Percentiles rank a stretch among this genome's conserved stretches.
phyloP scores from a whole-genome alignment of 2,329 filamentous ascomycete species.

The Bisporella sp. region DNA sequence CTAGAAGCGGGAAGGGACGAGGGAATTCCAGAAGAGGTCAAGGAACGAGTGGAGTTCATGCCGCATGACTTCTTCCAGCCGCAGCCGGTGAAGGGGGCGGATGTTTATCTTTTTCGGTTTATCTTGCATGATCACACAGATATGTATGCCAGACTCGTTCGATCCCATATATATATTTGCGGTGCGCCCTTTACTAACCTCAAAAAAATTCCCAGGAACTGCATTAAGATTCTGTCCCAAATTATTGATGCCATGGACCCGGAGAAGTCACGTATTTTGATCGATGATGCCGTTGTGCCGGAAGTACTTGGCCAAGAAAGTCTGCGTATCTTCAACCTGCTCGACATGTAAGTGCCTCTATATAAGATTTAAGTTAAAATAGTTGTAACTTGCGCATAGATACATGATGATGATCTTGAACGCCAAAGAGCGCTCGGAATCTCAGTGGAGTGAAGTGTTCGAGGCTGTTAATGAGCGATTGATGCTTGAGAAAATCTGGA shows the following conservation, averaged over 20 bases:
- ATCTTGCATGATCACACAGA: slow-evolving; percentile 57
- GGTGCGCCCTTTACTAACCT: too few relatives aligned
- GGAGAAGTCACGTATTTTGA: slow-evolving; percentile 38
- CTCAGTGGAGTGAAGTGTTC: slow-evolving; percentile 40
- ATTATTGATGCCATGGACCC: slow-evolving; percentile 49
- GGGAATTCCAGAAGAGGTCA: slow-evolving; percentile 33
- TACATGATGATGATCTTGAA: slow-evolving; percentile 46
- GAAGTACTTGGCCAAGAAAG: slow-evolving; percentile 38
- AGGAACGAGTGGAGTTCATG: slow-evolving; percentile 33
- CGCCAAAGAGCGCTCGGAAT: slow-evolving; percentile 41
- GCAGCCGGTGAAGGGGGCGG: slow-evolving; percentile 45
- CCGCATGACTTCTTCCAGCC: slow-evolving; percentile 51
- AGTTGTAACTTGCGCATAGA: too few relatives aligned
- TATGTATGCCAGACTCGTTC: slow-evolving; percentile 31
- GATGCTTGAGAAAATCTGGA: too few relatives aligned
- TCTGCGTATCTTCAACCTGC: slow-evolving; percentile 41
- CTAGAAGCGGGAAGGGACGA: slow-evolving; percentile 42
- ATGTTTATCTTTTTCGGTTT: slow-evolving; percentile 52
- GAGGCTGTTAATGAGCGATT: slow-evolving; percentile 35
- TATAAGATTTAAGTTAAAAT: too few relatives aligned
- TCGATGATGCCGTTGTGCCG: slow-evolving; percentile 35
- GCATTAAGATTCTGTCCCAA: slow-evolving; percentile 38
- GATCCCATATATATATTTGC: background rate
- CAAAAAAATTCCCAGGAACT: background rate
- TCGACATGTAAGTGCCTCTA: too few relatives aligned